Evolutionary conservation across 2,329 filamentous ascomycete species (phyloP), one percentile per base, ranked within the genome.

Genomic region (Didymella pinodella): DNA sequence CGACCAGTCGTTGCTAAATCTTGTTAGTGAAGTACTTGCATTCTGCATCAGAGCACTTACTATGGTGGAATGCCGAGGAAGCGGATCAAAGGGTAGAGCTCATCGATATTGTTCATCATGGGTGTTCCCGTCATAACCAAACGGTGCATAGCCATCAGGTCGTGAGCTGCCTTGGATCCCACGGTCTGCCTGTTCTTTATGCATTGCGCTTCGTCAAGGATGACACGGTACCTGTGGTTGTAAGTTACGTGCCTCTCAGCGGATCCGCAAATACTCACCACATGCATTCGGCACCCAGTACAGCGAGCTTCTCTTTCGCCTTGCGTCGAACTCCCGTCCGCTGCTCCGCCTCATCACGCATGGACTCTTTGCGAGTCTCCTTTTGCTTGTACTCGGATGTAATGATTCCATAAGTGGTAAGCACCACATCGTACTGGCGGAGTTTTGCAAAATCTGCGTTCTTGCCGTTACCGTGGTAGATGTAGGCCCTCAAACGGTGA

Each of bases 81-180:
- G 2, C 86, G 84, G 44, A 97, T 82, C 20, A 96, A 79, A 0
- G 92, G 90, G 69, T 86, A 93, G 3, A 96, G 81, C 68, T 97
- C 93, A 25, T 85, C 81, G 2, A 94, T 86, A 12, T 84, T 87
- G 67, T 97, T 97, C 90, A 95, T 95, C 90, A 94, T 93, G 0
- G 91, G 91, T 0, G 91, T 95, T 26, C 91, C 91, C 3, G 89
- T 92, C 75, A 94, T 84, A 70, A 89, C 92, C 80, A 91, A 88
- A 47, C 91, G 84, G 70, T 90, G 86, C 34, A 79, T 81, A 14
- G 89, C 81, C 59, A 84, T 78, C 16, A 95, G 75, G 11, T 78
- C 74, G 65, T 81, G 85, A 29, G 86, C 86, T 4, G 86, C 90
- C 62, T 83, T 82, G 1, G 89, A 85, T 5, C 83, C 79, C 62